Conservation (phyloP, 306 rosid genomes). For the Vigna mungo region DNA sequence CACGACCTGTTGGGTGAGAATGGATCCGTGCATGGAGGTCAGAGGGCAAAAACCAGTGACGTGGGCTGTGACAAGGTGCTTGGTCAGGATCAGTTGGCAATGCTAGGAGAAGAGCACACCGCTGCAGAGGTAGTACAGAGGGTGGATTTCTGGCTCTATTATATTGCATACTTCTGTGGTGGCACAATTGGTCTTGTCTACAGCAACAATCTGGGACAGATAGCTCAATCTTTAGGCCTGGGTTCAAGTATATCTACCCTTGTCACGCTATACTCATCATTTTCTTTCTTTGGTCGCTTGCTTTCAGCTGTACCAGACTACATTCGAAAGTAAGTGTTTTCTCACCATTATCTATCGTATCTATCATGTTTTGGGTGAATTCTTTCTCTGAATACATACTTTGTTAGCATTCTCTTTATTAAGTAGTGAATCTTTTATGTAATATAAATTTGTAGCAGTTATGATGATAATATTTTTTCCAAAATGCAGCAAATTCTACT, state of each 20-base stretch:
- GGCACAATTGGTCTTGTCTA: constrained; percentile 96
- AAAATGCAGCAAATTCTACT: constrained; percentile 76
- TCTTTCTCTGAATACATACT: not conserved
- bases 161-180: constrained; percentile 84
- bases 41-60: constrained; percentile 41
- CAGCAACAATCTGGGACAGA: constrained; percentile 97
- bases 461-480: constrained; percentile 17
- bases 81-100: constrained; percentile 64
- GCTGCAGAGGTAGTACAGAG: constrained; percentile 61
- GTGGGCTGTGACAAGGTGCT: constrained; percentile 56
- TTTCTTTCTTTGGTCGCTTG: constrained; percentile 96
- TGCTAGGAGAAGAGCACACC: constrained; percentile 89
- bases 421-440: constrained; percentile 23
- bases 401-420: not conserved
- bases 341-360: not conserved
- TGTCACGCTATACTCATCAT: constrained; percentile 83
- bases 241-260: constrained; percentile 64
- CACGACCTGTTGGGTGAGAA: constrained; percentile 36
- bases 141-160: constrained; percentile 91
- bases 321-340: constrained; percentile 67
- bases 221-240: constrained; percentile 82
- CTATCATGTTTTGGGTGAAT: not conserved
- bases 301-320: constrained; percentile 95
- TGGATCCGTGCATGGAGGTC: constrained; percentile 27
- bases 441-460: not conserved